Conservation (phyloP, 225 moss, liverwort and hornwort genomes). For the Anthoceros angustus region DNA sequence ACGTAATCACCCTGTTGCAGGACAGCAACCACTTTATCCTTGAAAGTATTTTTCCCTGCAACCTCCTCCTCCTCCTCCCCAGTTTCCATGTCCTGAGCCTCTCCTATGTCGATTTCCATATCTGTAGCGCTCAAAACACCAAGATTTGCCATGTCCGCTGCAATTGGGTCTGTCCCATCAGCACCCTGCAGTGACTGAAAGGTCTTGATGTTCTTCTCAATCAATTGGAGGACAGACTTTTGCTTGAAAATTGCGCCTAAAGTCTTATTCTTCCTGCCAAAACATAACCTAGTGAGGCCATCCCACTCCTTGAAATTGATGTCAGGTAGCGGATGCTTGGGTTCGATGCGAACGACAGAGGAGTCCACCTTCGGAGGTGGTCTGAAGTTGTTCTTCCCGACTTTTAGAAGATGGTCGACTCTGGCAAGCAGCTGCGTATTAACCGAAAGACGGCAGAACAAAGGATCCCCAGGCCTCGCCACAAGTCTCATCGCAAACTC, state of each 20-base stretch:
- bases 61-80: conserved; percentile 21
- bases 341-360: conserved; percentile 73
- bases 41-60: conserved; percentile 30
- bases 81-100: conserved; percentile 40
- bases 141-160: conserved; percentile 6
- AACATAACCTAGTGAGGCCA: conserved; percentile 61
- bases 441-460: conserved; percentile 63
- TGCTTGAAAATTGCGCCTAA: conserved; percentile 64
- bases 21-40: conserved; percentile 47
- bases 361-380: conserved; percentile 82
- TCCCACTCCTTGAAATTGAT: conserved; percentile 83
- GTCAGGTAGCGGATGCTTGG: conserved; percentile 41
- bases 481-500: conserved; percentile 77
- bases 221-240: conserved; percentile 36
- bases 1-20: conserved; percentile 42
- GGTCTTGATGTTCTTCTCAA: conserved; percentile 65
- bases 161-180: background rate
- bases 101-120: conserved; percentile 38
- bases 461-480: conserved; percentile 52
- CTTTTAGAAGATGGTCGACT: conserved; percentile 67
- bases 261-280: conserved; percentile 75
- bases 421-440: conserved; percentile 70
- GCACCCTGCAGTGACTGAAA: conserved; percentile 45
- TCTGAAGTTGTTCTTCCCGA: conserved; percentile 74
- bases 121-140: conserved; percentile 40